A percentile compares a stretch with the other conserved stretches of the same genome.
Evolutionary conservation across 768 basidiomycete species (phyloP).

Genomic region (Piloderma croceum): DNA sequence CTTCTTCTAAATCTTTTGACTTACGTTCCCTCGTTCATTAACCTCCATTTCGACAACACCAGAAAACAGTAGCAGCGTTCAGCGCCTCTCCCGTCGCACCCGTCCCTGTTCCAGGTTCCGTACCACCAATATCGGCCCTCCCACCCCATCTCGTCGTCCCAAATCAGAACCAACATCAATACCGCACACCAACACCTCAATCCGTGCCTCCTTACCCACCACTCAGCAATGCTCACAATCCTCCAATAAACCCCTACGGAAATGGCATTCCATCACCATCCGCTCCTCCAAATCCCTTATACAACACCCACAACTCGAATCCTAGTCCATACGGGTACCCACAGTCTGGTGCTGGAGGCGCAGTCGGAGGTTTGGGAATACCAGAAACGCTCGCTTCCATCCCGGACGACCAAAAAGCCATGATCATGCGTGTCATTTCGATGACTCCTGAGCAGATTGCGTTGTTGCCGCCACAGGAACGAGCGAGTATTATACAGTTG

Average conservation of each 20-base stretch:
- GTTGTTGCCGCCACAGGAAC: conserved; percentile 64
- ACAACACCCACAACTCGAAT: conserved; percentile 7
- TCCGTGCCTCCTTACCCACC: conserved; percentile 28
- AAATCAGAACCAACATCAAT: conserved; percentile 20
- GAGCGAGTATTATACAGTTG: conserved; percentile 75
- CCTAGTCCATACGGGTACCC: conserved; percentile 21
- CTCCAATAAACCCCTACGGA: conserved; percentile 12
- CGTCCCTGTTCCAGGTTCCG: background rate
- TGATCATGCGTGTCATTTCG: conserved; percentile 71
- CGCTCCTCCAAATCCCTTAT: conserved; percentile 3
- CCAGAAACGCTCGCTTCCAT: too few relatives aligned
- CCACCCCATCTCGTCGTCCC: conserved; percentile 41
- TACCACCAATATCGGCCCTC: conserved; percentile 25
- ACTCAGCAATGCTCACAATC: conserved; percentile 28
- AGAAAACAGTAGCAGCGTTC: conserved; percentile 63
- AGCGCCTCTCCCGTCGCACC: conserved; percentile 20
- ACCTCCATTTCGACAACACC: conserved; percentile 8
- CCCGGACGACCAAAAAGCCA: conserved; percentile 66
- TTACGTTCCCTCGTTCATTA: conserved; percentile 1
- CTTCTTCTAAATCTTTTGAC: background rate
- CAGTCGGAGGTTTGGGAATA: conserved; percentile 54
- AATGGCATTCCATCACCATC: too few relatives aligned
- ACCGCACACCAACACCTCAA: conserved; percentile 26
- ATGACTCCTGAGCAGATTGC: conserved; percentile 87
- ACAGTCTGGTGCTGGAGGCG: conserved; percentile 19